Percentiles rank a stretch among this genome's conserved stretches.
Evolutionary conservation across 768 basidiomycete genomes (phyloP).

Genomic region (Pleurotus cornucopiae): DNA sequence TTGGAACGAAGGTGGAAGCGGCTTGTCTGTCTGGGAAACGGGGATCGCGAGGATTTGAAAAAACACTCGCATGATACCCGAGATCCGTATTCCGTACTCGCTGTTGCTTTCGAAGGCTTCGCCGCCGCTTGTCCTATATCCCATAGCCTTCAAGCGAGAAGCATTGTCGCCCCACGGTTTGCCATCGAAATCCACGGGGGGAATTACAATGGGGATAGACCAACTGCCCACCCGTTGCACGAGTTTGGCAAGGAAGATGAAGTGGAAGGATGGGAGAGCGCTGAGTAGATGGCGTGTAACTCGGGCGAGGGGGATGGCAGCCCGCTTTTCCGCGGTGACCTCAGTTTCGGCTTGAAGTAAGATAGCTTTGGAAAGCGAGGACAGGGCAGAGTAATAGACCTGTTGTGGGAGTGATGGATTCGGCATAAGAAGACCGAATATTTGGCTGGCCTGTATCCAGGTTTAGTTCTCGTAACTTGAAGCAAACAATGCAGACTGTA

Average conservation of each 20-base stretch:
- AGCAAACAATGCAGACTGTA: slow-evolving; percentile 8
- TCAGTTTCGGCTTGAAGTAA: slow-evolving; percentile 92
- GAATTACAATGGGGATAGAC: slow-evolving; percentile 68
- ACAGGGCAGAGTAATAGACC: slow-evolving; percentile 76
- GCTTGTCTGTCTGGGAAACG: slow-evolving; percentile 26
- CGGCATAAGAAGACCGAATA: slow-evolving; percentile 32
- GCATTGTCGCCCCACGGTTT: slow-evolving; percentile 36
- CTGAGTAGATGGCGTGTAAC: slow-evolving; percentile 72
- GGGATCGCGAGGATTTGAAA: slow-evolving; percentile 60
- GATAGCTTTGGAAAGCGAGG: slow-evolving; percentile 85
- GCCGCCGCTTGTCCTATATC: slow-evolving; percentile 41
- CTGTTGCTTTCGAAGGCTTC: slow-evolving; percentile 46
- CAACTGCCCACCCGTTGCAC: slow-evolving; percentile 88
- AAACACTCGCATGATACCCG: slow-evolving; percentile 85
- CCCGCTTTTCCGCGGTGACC: slow-evolving; percentile 81
- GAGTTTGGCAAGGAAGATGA: slow-evolving; percentile 80
- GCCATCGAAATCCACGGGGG: slow-evolving; percentile 46
- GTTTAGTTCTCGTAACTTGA: background rate
- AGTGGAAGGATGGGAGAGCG: slow-evolving; percentile 50
- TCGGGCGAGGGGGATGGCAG: slow-evolving; percentile 78
- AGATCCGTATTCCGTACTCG: slow-evolving; percentile 64
- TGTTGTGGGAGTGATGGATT: slow-evolving; percentile 24
- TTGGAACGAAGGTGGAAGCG: slow-evolving; percentile 53
- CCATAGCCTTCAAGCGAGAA: slow-evolving; percentile 47
- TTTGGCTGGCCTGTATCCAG: slow-evolving; percentile 31